Conservation (phyloP, 1,284 basidiomycete species). For the Schizophyllum commune region DNA sequence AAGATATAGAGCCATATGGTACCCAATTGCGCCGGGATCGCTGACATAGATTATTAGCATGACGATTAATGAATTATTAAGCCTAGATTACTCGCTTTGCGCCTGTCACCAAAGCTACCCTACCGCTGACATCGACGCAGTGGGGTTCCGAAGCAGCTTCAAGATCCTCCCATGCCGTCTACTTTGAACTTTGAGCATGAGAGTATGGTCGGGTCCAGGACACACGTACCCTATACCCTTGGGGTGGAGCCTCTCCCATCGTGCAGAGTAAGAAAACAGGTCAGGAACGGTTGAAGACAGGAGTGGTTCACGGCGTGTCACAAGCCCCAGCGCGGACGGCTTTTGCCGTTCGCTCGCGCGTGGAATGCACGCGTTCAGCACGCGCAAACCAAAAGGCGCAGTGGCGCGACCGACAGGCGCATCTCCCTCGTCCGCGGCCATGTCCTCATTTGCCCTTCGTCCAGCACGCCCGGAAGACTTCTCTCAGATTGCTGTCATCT, state of each 20-base stretch:
- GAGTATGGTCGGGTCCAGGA: too few species aligned
- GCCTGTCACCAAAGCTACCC: background rate
- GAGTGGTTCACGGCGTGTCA: background rate
- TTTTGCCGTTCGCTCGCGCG: background rate
- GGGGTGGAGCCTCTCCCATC: too few species aligned
- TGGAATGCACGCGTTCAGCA: background rate
- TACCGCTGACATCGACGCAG: background rate
- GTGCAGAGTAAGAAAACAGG: too few species aligned
- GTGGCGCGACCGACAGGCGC: too few species aligned
- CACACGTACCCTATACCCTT: too few species aligned
- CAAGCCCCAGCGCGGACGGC: background rate
- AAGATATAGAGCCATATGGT: background rate
- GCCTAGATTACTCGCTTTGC: background rate
- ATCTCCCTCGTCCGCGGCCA: background rate
- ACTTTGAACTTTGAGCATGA: background rate
- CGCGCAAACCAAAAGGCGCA: background rate
- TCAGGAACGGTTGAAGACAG: background rate
- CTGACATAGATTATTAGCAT: background rate
- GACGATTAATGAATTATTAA: background rate
- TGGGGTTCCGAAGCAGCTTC: background rate
- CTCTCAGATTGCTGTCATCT: slow-evolving; percentile 6
- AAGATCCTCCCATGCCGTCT: background rate
- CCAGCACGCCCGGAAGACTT: slow-evolving; percentile 1
- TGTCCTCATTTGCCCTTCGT: background rate
- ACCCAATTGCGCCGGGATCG: background rate